phyloP scores from a whole-genome alignment of 2,329 filamentous ascomycete species.

The Celoporthe dispersa region DNA sequence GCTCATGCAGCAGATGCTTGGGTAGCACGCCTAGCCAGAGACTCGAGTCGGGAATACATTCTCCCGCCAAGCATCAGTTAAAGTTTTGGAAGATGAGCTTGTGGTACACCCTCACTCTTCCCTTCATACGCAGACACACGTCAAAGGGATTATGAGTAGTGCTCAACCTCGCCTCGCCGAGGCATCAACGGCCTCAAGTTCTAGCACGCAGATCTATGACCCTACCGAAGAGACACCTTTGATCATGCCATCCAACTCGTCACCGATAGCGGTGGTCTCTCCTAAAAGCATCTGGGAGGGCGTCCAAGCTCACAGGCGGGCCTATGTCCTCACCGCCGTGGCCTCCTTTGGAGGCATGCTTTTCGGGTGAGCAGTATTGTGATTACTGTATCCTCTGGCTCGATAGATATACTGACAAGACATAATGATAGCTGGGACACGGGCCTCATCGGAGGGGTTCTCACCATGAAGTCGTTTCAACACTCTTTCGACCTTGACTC shows the following conservation, averaged over 20 bases:
- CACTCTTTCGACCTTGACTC: conserved; percentile 27
- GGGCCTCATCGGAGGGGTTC: conserved; percentile 28
- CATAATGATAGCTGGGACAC: conserved; percentile 23
- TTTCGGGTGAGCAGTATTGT: conserved; percentile 18
- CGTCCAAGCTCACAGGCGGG: conserved; percentile 20
- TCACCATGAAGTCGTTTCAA: conserved; percentile 29
- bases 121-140: neutral
- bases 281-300: conserved; percentile 22
- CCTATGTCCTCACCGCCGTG: conserved; percentile 26
- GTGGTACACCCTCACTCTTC: neutral
- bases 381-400: neutral
- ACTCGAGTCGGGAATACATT: neutral
- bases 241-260: conserved; percentile 13
- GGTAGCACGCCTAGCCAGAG: neutral
- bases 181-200: neutral
- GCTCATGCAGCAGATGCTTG: neutral
- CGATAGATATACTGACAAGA: neutral
- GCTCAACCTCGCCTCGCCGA: neutral
- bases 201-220: neutral
- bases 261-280: neutral
- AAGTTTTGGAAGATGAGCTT: neutral
- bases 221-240: conserved; percentile 13
- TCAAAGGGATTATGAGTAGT: neutral
- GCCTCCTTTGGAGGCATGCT: conserved; percentile 30
- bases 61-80: neutral